Percentiles rank a stretch among this genome's conserved stretches.
Conservation (phyloP, 2,329 filamentous ascomycete genomes). For the Alternaria sp. region DNA sequence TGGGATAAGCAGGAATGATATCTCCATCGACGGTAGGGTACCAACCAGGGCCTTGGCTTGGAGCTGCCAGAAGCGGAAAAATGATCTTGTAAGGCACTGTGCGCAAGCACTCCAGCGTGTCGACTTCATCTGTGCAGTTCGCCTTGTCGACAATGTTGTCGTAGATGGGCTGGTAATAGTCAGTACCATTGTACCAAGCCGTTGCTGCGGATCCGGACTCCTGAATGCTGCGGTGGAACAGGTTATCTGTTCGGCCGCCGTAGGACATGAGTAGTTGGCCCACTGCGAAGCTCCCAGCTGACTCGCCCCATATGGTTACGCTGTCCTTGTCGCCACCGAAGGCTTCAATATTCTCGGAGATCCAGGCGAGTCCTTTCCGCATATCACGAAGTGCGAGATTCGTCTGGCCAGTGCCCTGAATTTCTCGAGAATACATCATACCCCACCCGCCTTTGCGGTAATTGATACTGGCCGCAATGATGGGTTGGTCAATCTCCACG, state of each 20-base stretch:
- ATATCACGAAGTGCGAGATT: conserved; percentile 53
- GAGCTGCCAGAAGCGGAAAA: conserved; percentile 61
- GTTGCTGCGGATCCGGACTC: conserved; percentile 51
- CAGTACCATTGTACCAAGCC: conserved; percentile 51
- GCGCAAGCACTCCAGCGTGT: conserved; percentile 63
- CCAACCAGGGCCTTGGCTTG: conserved; percentile 49
- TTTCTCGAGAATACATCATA: conserved; percentile 66
- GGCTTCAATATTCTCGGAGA: conserved; percentile 54
- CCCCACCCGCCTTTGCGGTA: conserved; percentile 71
- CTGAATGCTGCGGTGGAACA: conserved; percentile 52
- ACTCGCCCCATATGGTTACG: conserved; percentile 59
- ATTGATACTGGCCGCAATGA: conserved; percentile 50
- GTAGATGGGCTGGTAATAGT: conserved; percentile 61
- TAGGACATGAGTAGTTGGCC: conserved; percentile 50
- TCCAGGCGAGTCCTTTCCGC: conserved; percentile 58
- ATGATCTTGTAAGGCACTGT: conserved; percentile 67
- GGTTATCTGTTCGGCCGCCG: conserved; percentile 45
- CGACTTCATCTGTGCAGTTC: conserved; percentile 63
- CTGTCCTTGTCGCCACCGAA: conserved; percentile 55
- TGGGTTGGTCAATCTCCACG: conserved; percentile 49
- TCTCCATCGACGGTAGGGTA: conserved; percentile 65
- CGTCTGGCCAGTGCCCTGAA: conserved; percentile 58
- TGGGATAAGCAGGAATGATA: conserved; percentile 63
- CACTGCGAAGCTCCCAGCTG: conserved; percentile 55
- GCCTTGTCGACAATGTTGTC: conserved; percentile 55